Percentiles rank a stretch among this genome's conserved stretches.
These are phyloP conservation scores for Neoboletus brunneissimus DNA, from an alignment of 768 basidiomycete genomes.

Conservation along the genomic window DNA sequence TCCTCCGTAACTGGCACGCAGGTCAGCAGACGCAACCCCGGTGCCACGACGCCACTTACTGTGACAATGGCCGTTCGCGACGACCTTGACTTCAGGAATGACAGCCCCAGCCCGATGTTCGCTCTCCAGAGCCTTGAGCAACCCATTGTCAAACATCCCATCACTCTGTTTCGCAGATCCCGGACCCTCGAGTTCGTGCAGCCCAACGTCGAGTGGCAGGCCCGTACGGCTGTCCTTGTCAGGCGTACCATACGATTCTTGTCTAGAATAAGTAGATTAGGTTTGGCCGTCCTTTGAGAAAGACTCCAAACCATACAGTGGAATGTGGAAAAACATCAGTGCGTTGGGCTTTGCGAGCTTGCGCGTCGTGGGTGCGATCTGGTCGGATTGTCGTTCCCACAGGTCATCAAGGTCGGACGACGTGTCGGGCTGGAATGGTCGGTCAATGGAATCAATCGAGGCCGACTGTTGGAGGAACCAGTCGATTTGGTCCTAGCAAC, in stretches of 20 bases:
- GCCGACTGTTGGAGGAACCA: constrained; percentile 90
- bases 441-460: constrained; percentile 67
- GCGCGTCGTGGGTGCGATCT: constrained; percentile 51
- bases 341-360: constrained; percentile 91
- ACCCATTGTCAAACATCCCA: constrained; percentile 81
- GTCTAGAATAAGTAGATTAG: constrained; percentile 38
- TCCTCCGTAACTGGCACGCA: constrained; percentile 71
- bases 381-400: constrained; percentile 63
- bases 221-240: constrained; percentile 64
- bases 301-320: constrained; percentile 52
- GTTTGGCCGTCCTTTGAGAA: background rate
- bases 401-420: constrained; percentile 46
- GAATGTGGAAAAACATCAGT: constrained; percentile 97
- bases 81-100: constrained; percentile 76
- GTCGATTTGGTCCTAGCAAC: constrained; percentile 63
- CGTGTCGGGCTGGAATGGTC: constrained; percentile 81
- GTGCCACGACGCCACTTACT: constrained; percentile 39
- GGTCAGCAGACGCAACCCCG: constrained; percentile 10
- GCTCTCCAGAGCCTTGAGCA: constrained; percentile 71
- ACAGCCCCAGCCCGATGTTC: constrained; percentile 50
- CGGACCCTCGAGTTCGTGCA: constrained; percentile 51
- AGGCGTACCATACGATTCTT: constrained; percentile 68
- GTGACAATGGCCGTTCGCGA: constrained; percentile 91
- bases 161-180: constrained; percentile 70
- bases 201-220: constrained; percentile 66